These are phyloP conservation scores for Trichophyton mentagrophytes DNA, from an alignment of 2,329 filamentous ascomycete genomes.

Conservation along the genomic window DNA sequence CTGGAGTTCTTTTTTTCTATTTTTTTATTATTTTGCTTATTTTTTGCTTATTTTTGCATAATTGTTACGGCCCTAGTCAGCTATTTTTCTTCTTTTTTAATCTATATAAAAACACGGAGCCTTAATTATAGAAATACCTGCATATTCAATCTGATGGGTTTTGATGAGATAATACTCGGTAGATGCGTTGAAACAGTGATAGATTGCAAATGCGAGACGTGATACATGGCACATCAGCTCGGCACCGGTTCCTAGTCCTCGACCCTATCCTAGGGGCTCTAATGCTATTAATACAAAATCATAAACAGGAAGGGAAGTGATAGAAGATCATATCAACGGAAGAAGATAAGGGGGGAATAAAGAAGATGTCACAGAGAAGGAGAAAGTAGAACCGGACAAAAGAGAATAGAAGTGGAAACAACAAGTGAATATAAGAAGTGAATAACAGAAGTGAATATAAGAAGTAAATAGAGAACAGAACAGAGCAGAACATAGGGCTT, in stretches of 20 bases:
- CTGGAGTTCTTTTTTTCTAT: neutral
- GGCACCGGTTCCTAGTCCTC: neutral
- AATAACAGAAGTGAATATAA: neutral
- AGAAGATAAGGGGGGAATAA: neutral
- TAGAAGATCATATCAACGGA: neutral
- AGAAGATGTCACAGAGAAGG: neutral
- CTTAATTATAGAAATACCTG: neutral
- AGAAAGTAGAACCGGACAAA: neutral
- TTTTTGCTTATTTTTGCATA: neutral
- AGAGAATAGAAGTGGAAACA: neutral
- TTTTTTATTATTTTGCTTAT: neutral
- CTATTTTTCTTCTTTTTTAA: neutral
- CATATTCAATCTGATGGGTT: neutral
- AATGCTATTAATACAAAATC: neutral
- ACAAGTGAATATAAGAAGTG: neutral
- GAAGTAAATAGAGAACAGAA: neutral
- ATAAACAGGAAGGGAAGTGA: neutral
- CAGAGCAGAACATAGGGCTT: neutral
- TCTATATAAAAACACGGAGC: neutral
- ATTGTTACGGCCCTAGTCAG: neutral
- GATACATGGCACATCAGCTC: neutral
- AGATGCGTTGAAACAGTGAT: neutral
- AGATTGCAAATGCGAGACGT: neutral
- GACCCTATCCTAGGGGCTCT: neutral
- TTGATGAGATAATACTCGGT: too few relatives aligned